A percentile compares a stretch with the other conserved stretches of the same genome.
Conservation (phyloP, 2,329 filamentous ascomycete genomes). For the Cryphonectria naterciae region DNA sequence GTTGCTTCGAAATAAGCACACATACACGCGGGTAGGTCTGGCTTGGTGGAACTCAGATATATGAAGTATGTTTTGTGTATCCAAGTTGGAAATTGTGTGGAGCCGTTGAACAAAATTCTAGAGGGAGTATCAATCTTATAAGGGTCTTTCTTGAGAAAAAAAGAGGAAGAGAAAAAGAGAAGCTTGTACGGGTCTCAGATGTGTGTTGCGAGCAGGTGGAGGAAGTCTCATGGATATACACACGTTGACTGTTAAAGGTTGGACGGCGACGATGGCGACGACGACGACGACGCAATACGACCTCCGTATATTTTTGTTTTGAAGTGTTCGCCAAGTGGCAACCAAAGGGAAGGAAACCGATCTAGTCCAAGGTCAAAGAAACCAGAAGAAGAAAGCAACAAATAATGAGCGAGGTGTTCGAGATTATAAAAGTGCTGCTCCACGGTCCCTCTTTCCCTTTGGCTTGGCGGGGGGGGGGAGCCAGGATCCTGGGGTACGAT, state of each 20-base stretch:
- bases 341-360: no score
- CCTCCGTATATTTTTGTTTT: neutral
- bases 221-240: neutral
- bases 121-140: neutral
- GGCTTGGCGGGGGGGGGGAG: neutral
- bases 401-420: slow-evolving; percentile 4
- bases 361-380: neutral
- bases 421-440: slow-evolving; percentile 13
- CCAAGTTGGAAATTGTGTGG: neutral
- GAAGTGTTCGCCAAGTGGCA: neutral
- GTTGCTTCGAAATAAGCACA: neutral
- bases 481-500: slow-evolving; percentile 4
- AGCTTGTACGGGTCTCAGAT: neutral
- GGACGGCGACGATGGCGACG: neutral
- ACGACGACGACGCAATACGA: neutral
- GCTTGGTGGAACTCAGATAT: neutral
- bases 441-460: slow-evolving; percentile 1
- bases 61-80: neutral
- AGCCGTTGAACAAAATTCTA: neutral
- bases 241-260: neutral
- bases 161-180: neutral
- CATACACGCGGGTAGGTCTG: neutral
- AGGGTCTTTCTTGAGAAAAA: neutral
- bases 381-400: neutral
- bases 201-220: neutral